Conservation (phyloP, 257 asterid genomes). For the Solanum pennellii region DNA sequence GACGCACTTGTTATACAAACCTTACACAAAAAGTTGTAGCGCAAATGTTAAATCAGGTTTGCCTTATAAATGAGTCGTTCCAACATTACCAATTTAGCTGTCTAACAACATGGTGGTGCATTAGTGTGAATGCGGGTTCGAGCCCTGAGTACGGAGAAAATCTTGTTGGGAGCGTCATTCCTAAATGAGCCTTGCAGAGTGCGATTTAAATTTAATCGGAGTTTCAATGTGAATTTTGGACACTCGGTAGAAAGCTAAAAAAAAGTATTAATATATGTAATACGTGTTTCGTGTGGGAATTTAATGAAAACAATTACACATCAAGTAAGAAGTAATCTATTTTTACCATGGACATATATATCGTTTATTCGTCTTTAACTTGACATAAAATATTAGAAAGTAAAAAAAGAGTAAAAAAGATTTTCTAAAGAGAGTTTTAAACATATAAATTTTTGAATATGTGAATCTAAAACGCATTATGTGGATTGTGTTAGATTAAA, state of each 20-base stretch:
- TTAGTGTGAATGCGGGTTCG: accelerated
- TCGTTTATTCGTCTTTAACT: accelerated
- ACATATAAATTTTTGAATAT: not conserved
- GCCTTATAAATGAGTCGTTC: not conserved
- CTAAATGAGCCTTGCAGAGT: no score
- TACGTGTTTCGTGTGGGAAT: accelerated
- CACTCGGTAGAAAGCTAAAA: no score
- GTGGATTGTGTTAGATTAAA: not conserved
- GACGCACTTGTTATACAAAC: not conserved
- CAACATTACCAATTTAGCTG: not conserved
- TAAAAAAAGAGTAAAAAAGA: no score
- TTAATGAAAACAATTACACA: no score
- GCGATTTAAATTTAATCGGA: no score
- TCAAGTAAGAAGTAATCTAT: no score
- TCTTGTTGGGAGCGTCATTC: accelerated
- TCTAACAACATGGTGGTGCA: not conserved
- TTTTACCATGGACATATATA: no score
- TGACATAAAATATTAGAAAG: no score
- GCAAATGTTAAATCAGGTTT: not conserved
- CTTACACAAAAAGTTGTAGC: not conserved
- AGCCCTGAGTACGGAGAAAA: no score
- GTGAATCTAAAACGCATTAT: not conserved
- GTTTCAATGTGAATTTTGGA: accelerated
- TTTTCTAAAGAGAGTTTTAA: no score
- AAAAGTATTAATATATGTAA: no score